A percentile compares a stretch with the other conserved stretches of the same genome.
These are phyloP conservation scores for Cyberlindnera subsufficiens DNA, from an alignment of 805 yeast species.

Conservation along the genomic window DNA sequence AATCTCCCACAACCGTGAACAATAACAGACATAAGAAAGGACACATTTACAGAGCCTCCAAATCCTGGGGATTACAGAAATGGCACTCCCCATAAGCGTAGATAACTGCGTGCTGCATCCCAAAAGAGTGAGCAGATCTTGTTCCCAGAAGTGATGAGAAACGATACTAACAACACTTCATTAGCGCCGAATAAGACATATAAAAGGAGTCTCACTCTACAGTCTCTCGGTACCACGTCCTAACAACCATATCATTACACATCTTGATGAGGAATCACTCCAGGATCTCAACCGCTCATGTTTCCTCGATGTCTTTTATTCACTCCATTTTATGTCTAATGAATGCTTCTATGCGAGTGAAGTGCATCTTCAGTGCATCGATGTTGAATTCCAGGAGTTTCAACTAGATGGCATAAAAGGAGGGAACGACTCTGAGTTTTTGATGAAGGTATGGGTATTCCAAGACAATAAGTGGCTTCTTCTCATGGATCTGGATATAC, in stretches of 20 bases:
- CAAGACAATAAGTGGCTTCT: conserved; percentile 3
- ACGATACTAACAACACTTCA: neutral
- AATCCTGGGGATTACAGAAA: neutral
- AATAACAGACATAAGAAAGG: too few relatives aligned
- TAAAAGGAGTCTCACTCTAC: conserved; percentile 15
- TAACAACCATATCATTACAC: conserved; percentile 1
- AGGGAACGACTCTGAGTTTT: neutral
- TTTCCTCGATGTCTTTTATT: conserved; percentile 30
- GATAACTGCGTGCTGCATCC: conserved; percentile 13
- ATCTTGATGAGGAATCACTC: conserved; percentile 12
- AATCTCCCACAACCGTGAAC: too few relatives aligned
- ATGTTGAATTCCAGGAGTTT: conserved; percentile 27
- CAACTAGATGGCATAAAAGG: conserved; percentile 8
- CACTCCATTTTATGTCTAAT: conserved; percentile 25
- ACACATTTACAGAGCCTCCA: too few relatives aligned
- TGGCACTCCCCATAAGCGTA: conserved; percentile 6
- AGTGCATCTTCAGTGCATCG: conserved; percentile 21
- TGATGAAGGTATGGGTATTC: conserved; percentile 11
- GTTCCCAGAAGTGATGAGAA: neutral
- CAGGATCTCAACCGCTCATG: conserved; percentile 24
- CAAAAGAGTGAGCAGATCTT: conserved; percentile 5
- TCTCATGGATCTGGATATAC: conserved; percentile 3
- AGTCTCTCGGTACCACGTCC: conserved; percentile 8
- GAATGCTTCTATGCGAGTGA: conserved; percentile 32
- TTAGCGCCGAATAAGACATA: conserved; percentile 20